Base-by-base conservation (phyloP, 208 protist genomes). In the Endotrypanum monterogeii region DNA sequence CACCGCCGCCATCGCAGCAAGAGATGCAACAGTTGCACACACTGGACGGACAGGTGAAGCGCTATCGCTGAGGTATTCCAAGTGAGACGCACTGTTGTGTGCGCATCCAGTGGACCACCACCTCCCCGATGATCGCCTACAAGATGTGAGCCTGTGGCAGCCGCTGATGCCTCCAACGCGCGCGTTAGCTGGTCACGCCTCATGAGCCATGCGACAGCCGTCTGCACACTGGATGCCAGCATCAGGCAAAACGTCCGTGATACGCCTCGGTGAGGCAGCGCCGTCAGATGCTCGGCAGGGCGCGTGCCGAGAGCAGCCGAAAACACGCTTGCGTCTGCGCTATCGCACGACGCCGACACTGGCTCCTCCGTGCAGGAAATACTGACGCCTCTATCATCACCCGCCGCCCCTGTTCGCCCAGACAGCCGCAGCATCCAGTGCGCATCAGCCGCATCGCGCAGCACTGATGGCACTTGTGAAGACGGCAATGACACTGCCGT, bases 1-100 rank as follows among this genome's bases (percentile, higher is more conserved):
- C 80, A 56, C 3, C 84, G 72, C 57, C 78, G 80, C 41, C 88
- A 78, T 8, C 88, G 90, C 67, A 95, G 55, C 7, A 95, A 62
- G 14, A 89, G 71, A 71, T 95, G 90, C 3, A 93, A 50, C 11
- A 92, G 48, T 67, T 95, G 90, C 20, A 87, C 78, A 23, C 82
- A 77, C 77, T 94, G 84, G n/a, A 89, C 75, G 16, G 74, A 74
- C 6, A 83, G 51, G 7, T 37, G 14, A 35, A 89, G 81, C 55
- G 69, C 63, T 9, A 76, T 67, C 51, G 37, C 7, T 20, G 44
- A 30, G 41, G 63, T 44, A 3, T 50, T 14, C 16, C 18, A 28
- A 6, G 16, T 25, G 14, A 8, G 6, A 5, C 37, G 60, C 60
- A 65, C 60, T 2, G 37, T 37, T 18, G 60, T 48, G 60, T 65